phyloP scores from a whole-genome alignment of 2,329 filamentous ascomycete genomes.

The Cordyceps militaris region DNA sequence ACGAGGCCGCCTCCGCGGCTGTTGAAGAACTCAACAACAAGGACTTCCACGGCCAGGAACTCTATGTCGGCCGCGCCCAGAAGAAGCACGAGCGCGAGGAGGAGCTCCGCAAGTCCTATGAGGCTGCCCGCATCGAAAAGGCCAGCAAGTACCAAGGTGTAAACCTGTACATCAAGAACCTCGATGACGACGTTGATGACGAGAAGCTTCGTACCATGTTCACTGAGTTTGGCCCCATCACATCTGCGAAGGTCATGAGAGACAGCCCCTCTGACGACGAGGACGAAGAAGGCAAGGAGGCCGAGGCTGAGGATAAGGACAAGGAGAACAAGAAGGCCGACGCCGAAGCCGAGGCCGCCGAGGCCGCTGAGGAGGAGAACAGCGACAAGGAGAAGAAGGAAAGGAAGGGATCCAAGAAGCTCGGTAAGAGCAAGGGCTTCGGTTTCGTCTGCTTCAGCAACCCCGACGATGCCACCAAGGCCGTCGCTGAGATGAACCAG shows the following conservation, averaged over 20 bases:
- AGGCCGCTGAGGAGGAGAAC: slow-evolving; percentile 34
- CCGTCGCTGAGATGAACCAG: slow-evolving; percentile 99
- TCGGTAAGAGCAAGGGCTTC: slow-evolving; percentile 99
- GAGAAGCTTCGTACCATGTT: slow-evolving; percentile 96
- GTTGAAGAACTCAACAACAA: slow-evolving; percentile 89
- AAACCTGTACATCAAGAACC: slow-evolving; percentile 99
- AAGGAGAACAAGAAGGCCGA: slow-evolving; percentile 41
- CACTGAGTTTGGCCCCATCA: slow-evolving; percentile 85
- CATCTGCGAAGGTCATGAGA: slow-evolving; percentile 98
- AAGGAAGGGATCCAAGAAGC: slow-evolving; percentile 51
- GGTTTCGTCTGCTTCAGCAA: slow-evolving; percentile 99
- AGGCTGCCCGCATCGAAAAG: slow-evolving; percentile 95
- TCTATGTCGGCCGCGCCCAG: slow-evolving; percentile 96
- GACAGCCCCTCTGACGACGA: slow-evolving; percentile 57
- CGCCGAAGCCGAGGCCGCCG: slow-evolving; percentile 35
- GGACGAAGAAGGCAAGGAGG: slow-evolving; percentile 48
- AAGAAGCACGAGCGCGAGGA: slow-evolving; percentile 99
- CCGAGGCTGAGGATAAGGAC: slow-evolving; percentile 45
- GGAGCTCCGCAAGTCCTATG: slow-evolving; percentile 97
- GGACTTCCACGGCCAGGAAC: slow-evolving; percentile 88
- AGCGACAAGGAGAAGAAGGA: slow-evolving; percentile 52
- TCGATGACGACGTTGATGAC: slow-evolving; percentile 93
- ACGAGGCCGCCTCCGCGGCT: slow-evolving; percentile 77
- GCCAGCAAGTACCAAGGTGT: slow-evolving; percentile 99
- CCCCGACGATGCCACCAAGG: slow-evolving; percentile 98